Evolutionary conservation across 495 filamentous ascomycete species (phyloP), one percentile per base, ranked within the genome.

Genomic region (Neurospora sp.): DNA sequence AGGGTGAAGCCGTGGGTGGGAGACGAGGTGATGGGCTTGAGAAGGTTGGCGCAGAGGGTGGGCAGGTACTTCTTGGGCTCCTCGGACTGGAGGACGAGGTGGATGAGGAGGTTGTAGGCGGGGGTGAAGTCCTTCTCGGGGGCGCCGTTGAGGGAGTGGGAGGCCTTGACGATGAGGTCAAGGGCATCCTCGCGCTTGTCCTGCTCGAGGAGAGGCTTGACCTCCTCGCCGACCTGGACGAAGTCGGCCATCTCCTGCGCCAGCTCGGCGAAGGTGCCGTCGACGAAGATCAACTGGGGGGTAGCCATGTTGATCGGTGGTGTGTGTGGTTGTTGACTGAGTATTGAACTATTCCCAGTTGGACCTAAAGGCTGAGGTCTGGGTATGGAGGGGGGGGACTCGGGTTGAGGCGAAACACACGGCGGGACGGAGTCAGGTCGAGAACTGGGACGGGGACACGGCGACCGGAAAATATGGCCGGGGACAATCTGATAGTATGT

Each of bases 121-220:
- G 94, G 89, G 70, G 91, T 93, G 81, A 98, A 95, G 83, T 98
- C 95, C 86, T 94, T 96, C 86, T 99, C 96, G 69, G 96, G 93
- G 18, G 93, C 91, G 70, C 87, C 84, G 80, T 94, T 95, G 76
- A 99, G 84, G 16, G 83, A 86, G 27, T 84, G 76, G 44, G 91
- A 93, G 53, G 90, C 90, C 70, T 90, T 87, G 68, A 97, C 92
- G 70, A 98, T 87, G 85, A 92, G 93, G 86, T 95, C 94, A 41
- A 99, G 86, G 40, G 90, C 91, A 78, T 94, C 94, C 81, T 97
- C 93, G 77, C 90, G 89, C 83, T 94, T 85, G 18, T 82, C 82
- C 78, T 90, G 89, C 79, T 90, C 86, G 81, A 97, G 85, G 73
- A 94, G 86, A 71, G 90, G 87, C 82, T 88, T 83, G 78, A 95